These are phyloP conservation scores for Dendrobium nobile DNA, from an alignment of 106 monocot species.

Conservation along the genomic window DNA sequence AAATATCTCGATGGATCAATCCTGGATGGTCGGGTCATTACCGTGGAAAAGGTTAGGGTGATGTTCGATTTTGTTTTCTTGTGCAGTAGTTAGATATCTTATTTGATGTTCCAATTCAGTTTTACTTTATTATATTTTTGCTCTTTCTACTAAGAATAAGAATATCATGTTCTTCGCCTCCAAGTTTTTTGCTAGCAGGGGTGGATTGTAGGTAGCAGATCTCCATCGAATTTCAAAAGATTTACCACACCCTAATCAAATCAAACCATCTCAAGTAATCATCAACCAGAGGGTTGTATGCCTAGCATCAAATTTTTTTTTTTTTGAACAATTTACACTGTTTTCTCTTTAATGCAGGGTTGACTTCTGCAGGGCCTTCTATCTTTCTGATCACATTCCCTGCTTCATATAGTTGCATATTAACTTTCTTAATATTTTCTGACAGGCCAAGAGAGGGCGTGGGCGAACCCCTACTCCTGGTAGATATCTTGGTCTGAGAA, in stretches of 20 bases:
- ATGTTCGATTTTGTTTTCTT: not conserved
- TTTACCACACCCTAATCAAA: conserved; percentile 41
- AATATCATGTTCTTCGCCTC: conserved; percentile 24
- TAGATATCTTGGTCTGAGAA: conserved; percentile 55
- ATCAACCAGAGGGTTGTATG: conserved; percentile 63
- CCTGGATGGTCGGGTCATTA: conserved; percentile 83
- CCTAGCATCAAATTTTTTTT: conserved; percentile 36
- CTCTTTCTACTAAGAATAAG: conserved; percentile 35
- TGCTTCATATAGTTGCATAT: too few relatives aligned
- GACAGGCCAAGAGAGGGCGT: conserved; percentile 54
- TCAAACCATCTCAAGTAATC: conserved; percentile 46
- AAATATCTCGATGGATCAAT: conserved; percentile 76
- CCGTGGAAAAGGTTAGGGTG: conserved; percentile 84
- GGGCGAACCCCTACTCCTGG: conserved; percentile 84
- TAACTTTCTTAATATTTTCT: not conserved
- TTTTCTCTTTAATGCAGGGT: too few relatives aligned
- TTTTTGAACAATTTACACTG: not conserved
- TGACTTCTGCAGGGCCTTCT: too few relatives aligned
- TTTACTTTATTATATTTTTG: not conserved
- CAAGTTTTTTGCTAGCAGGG: conserved; percentile 58
- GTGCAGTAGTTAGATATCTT: not conserved
- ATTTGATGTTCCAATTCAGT: not conserved
- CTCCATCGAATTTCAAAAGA: conserved; percentile 65
- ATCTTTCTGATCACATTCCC: too few relatives aligned
- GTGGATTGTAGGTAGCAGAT: conserved; percentile 52